These are phyloP conservation scores for Rubia tinctorum DNA, from an alignment of 305 asterid genomes.

Conservation along the genomic window DNA sequence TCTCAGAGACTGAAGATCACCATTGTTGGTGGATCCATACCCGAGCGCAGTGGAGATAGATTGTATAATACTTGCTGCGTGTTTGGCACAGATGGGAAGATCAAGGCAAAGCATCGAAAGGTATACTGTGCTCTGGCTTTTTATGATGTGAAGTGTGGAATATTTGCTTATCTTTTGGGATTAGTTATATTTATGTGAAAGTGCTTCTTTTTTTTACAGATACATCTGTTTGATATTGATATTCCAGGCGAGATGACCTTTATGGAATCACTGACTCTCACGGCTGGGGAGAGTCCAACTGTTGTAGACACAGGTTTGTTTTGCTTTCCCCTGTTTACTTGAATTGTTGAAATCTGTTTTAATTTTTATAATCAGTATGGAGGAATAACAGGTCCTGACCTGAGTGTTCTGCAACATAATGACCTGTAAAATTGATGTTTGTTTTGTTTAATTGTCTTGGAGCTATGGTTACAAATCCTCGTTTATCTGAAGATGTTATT, in stretches of 20 bases:
- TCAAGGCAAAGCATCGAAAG: conserved; percentile 84
- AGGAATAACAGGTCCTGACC: background rate
- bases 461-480: background rate
- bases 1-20: conserved; percentile 61
- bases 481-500: background rate
- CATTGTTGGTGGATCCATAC: conserved; percentile 86
- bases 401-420: background rate
- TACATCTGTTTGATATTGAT: conserved; percentile 87
- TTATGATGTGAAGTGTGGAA: background rate
- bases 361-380: background rate
- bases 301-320: conserved; percentile 74
- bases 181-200: conserved; percentile 4
- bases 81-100: conserved; percentile 70
- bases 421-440: background rate
- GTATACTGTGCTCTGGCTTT: conserved; percentile 23
- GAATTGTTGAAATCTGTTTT: background rate
- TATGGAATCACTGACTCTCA: conserved; percentile 76
- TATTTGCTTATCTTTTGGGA: conserved; percentile 1
- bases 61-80: conserved; percentile 77
- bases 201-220: conserved; percentile 42
- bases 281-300: conserved; percentile 86
- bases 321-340: conserved; percentile 1
- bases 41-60: conserved; percentile 64
- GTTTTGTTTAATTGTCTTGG: background rate
- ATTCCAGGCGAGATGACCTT: conserved; percentile 84